Percentiles rank a stretch among this genome's conserved stretches.
Evolutionary conservation across 257 asterid species (phyloP).

Genomic region (Haberlea rhodopensis): DNA sequence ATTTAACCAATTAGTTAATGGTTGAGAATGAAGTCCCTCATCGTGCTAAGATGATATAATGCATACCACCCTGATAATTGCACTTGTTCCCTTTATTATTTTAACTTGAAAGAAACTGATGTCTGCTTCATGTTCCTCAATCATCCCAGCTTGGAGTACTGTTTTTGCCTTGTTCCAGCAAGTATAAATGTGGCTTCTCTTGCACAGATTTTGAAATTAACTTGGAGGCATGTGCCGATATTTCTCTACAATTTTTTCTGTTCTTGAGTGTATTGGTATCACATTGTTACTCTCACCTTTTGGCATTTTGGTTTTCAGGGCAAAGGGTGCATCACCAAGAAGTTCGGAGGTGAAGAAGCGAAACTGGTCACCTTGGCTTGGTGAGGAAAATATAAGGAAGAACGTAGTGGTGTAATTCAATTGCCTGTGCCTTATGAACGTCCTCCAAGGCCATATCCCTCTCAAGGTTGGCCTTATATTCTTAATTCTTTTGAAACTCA

Average conservation of each 20-base stretch:
- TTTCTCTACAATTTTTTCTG: not conserved
- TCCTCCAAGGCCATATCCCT: conserved; percentile 74
- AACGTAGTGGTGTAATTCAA: conserved; percentile 45
- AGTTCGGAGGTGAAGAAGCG: conserved; percentile 42
- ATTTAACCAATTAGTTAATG: conserved; percentile 1
- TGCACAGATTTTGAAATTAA: conserved; percentile 54
- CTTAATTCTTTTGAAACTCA: conserved; percentile 14
- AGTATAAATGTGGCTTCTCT: conserved; percentile 51
- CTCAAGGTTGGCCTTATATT: conserved; percentile 46
- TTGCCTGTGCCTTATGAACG: conserved; percentile 91
- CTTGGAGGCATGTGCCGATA: conserved; percentile 32
- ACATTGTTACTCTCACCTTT: conserved; percentile 1
- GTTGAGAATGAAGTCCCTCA: not conserved
- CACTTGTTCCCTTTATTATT: not conserved
- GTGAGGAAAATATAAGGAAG: conserved; percentile 42
- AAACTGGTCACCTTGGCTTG: conserved; percentile 69
- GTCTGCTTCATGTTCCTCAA: conserved; percentile 17
- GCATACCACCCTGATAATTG: not conserved
- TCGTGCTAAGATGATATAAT: not conserved
- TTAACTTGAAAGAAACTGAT: conserved; percentile 16
- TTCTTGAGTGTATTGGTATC: not conserved
- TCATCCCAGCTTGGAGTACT: conserved; percentile 76
- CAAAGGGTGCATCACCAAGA: conserved; percentile 20
- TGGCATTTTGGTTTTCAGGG: conserved; percentile 32
- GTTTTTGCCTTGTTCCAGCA: conserved; percentile 61